A percentile compares a stretch with the other conserved stretches of the same genome.
Conservation (phyloP, 495 filamentous ascomycete genomes). For the Penicillium bovifimosum region DNA sequence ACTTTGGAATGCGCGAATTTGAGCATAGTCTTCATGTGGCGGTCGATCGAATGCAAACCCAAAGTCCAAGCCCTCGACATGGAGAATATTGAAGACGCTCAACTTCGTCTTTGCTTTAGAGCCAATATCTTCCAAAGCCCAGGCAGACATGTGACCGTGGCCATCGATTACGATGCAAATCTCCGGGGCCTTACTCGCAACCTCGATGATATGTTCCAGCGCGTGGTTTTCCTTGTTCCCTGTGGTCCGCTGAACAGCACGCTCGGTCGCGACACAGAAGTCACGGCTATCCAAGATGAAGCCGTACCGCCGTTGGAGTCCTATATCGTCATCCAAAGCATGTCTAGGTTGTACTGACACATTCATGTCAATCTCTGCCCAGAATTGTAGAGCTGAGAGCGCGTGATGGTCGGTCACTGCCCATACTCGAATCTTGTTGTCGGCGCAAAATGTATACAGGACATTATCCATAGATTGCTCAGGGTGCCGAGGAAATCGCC, state of each 20-base stretch:
- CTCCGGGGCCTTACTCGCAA: conserved; percentile 81
- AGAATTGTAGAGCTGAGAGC: conserved; percentile 65
- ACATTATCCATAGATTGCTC: conserved; percentile 82
- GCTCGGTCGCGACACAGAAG: conserved; percentile 69
- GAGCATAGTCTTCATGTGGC: conserved; percentile 54
- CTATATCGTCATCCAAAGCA: conserved; percentile 22
- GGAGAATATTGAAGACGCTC: conserved; percentile 82
- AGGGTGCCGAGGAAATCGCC: conserved; percentile 68
- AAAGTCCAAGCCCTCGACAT: conserved; percentile 66
- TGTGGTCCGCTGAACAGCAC: conserved; percentile 58
- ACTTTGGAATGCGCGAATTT: conserved; percentile 66
- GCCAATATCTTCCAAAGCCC: conserved; percentile 88
- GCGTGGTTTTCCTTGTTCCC: conserved; percentile 61
- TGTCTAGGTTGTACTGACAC: conserved; percentile 62
- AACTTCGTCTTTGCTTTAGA: conserved; percentile 61
- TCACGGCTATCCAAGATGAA: conserved; percentile 83
- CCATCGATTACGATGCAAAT: conserved; percentile 83
- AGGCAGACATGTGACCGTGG: conserved; percentile 82
- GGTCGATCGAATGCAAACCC: conserved; percentile 51
- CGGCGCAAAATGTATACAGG: conserved; percentile 88
- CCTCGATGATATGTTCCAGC: conserved; percentile 77
- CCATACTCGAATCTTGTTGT: conserved; percentile 81
- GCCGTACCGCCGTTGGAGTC: conserved; percentile 55
- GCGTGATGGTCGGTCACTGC: conserved; percentile 68
- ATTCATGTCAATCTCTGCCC: conserved; percentile 76